phyloP scores from a whole-genome alignment of 352 stramenopile species.

The Globisporangium cederbergense region DNA sequence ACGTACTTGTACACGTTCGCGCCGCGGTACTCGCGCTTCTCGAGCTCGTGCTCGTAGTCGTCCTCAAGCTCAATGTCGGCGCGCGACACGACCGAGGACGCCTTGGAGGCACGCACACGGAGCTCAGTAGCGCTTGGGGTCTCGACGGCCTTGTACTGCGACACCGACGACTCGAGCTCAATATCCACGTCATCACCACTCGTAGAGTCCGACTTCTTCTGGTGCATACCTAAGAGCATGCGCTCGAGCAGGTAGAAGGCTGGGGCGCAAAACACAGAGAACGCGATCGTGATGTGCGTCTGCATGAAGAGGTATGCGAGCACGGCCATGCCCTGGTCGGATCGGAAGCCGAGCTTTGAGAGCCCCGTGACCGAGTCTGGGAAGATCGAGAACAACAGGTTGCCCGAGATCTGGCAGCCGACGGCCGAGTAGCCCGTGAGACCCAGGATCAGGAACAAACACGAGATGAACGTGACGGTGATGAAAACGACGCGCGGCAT shows the following conservation, averaged over 20 bases:
- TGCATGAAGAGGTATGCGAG: constrained; percentile 19
- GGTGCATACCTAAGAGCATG: constrained; percentile 26
- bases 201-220: constrained; percentile 7
- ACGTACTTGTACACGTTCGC: constrained; percentile 17
- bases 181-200: not conserved
- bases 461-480: constrained; percentile 41
- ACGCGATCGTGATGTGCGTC: constrained; percentile 31
- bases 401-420: constrained; percentile 53
- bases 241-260: constrained; percentile 28
- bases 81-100: constrained; percentile 15
- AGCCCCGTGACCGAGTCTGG: constrained; percentile 16
- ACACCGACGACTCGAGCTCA: not conserved
- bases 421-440: constrained; percentile 38
- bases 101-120: not conserved
- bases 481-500: constrained; percentile 36
- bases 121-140: not conserved
- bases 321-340: constrained; percentile 24
- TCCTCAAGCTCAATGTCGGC: constrained; percentile 8
- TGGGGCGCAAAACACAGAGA: constrained; percentile 23
- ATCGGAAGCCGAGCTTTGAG: constrained; percentile 25
- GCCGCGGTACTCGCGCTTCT: constrained; percentile 11
- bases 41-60: not conserved
- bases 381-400: constrained; percentile 13
- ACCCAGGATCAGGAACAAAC: constrained; percentile 42
- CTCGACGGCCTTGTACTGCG: not conserved